A percentile compares a stretch with the other conserved stretches of the same genome.
Evolutionary conservation across 495 filamentous ascomycete species (phyloP).

Genomic region (Filosporella fistucella): DNA sequence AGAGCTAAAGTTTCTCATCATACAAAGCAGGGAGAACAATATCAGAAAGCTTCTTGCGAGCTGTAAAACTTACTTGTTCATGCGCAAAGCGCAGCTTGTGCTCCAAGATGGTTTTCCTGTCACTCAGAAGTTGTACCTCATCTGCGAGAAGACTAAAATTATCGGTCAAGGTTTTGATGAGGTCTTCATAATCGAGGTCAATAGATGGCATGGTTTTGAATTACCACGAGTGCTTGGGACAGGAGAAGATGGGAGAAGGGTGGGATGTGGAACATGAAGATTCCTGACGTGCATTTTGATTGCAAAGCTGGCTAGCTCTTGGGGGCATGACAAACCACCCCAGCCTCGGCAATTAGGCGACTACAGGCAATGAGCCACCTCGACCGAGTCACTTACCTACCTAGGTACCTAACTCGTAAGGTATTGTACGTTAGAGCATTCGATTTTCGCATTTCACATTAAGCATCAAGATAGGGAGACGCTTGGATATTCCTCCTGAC

Average conservation of each 20-base stretch:
- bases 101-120: constrained; percentile 49
- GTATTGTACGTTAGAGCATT: too few species aligned
- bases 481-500: too few species aligned
- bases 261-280: background rate
- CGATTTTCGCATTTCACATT: too few species aligned
- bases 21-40: constrained; percentile 20
- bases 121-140: constrained; percentile 50
- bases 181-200: constrained; percentile 26
- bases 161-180: constrained; percentile 44
- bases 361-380: too few species aligned
- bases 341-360: too few species aligned
- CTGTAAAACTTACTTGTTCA: constrained; percentile 42
- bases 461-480: too few species aligned
- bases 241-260: constrained; percentile 3
- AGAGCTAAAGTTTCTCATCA: constrained; percentile 68
- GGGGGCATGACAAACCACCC: too few species aligned
- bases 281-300: too few species aligned
- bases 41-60: too few species aligned
- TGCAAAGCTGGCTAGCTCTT: too few species aligned
- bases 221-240: background rate
- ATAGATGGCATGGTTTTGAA: constrained; percentile 19
- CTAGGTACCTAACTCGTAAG: too few species aligned
- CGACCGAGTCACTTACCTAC: too few species aligned
- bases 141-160: constrained; percentile 63
- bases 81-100: constrained; percentile 54